These are phyloP conservation scores for Pseudogymnoascus sp. DNA, from an alignment of 2,329 filamentous ascomycete species.

Conservation along the genomic window DNA sequence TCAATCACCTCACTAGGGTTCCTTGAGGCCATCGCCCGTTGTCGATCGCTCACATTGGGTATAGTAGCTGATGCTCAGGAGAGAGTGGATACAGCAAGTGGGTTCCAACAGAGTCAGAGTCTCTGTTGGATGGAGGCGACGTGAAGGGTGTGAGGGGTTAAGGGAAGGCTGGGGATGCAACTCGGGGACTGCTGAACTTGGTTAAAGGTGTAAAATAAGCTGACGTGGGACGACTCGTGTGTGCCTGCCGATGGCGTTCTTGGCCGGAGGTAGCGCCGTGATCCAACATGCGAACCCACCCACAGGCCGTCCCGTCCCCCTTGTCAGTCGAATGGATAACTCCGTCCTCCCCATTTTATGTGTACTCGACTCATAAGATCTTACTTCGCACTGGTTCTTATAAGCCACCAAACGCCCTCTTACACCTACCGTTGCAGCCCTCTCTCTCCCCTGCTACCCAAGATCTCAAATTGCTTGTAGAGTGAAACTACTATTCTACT, in stretches of 20 bases:
- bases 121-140: not conserved
- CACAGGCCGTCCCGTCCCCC: not conserved
- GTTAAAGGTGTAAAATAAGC: not conserved
- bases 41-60: not conserved
- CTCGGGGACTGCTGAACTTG: not conserved
- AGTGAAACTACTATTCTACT: not conserved
- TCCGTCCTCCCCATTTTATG: not conserved
- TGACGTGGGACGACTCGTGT: slow-evolving; percentile 1
- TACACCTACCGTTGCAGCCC: not conserved
- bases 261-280: not conserved
- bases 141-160: not conserved
- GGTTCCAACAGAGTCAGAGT: not conserved
- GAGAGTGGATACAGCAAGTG: not conserved
- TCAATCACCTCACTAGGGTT: not conserved
- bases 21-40: not conserved
- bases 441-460: not conserved
- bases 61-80: not conserved
- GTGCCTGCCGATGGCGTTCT: not conserved
- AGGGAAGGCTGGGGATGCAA: not conserved
- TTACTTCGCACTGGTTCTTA: not conserved
- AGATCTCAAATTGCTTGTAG: not conserved
- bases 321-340: not conserved
- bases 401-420: not conserved
- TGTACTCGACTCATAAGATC: not conserved
- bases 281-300: not conserved